Conservation (phyloP, 2,329 filamentous ascomycete genomes). For the Zopfia rhizophila region DNA sequence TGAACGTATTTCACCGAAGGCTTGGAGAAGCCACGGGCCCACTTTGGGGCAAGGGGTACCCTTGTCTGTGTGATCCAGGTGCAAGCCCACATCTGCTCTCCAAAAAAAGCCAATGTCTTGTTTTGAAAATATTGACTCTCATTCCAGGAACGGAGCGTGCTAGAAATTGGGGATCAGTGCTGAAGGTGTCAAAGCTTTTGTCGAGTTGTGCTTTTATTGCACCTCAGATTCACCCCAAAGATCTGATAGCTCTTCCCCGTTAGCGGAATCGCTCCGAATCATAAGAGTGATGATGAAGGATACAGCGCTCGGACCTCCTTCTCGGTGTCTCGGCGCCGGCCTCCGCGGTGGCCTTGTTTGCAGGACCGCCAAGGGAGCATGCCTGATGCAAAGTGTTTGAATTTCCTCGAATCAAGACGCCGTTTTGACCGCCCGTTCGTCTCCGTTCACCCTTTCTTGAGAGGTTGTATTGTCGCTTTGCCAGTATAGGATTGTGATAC, state of each 20-base stretch:
- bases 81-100: conserved; percentile 35
- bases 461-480: not conserved
- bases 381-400: conserved; percentile 12
- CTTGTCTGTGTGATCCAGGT: conserved; percentile 32
- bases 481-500: not conserved
- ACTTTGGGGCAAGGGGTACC: conserved; percentile 30
- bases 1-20: conserved; percentile 34
- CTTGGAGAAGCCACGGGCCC: conserved; percentile 37
- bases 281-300: no score
- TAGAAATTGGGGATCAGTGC: no score
- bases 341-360: conserved; percentile 9
- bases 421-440: conserved; percentile 12
- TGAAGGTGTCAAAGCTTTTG: no score
- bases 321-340: no score
- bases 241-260: no score
- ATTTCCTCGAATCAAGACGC: conserved; percentile 27
- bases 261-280: no score
- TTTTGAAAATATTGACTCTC: no score
- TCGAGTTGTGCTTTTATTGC: no score
- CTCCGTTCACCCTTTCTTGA: conserved; percentile 12
- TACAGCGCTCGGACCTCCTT: no score
- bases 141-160: no score
- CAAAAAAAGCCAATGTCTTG: no score
- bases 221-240: no score
- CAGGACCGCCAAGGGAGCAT: conserved; percentile 18